These are phyloP conservation scores for Cynara cardunculus DNA, from an alignment of 129 eudicot species.

Conservation along the genomic window DNA sequence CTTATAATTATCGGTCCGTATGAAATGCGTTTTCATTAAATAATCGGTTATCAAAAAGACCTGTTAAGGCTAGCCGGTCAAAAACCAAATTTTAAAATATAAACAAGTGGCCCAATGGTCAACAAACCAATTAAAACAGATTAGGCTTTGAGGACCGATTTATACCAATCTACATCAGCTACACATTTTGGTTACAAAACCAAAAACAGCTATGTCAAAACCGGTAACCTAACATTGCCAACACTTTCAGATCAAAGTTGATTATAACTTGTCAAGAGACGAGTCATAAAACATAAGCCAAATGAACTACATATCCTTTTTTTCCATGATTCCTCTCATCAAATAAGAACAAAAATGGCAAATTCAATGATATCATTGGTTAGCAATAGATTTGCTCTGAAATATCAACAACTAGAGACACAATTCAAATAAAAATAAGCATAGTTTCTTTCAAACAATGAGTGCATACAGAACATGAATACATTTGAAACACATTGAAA, in stretches of 20 bases:
- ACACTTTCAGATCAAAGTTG: too few species aligned
- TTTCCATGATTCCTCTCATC: too few species aligned
- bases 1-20: neutral
- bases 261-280: neutral
- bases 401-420: neutral
- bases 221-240: neutral
- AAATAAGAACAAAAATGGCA: neutral
- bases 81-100: too few species aligned
- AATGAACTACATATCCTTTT: too few species aligned
- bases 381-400: neutral
- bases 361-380: neutral
- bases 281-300: neutral
- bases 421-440: neutral
- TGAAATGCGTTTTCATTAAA: too few species aligned
- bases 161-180: neutral
- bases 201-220: too few species aligned
- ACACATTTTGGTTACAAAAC: neutral
- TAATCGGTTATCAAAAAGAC: too few species aligned
- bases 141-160: neutral
- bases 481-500: conserved; percentile 14
- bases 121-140: neutral
- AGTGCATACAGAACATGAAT: conserved; percentile 21
- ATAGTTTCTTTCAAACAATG: conserved; percentile 3
- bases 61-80: too few species aligned
- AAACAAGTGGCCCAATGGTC: neutral